phyloP scores from a whole-genome alignment of 768 basidiomycete species.

The Glaciozyma antarctica region DNA sequence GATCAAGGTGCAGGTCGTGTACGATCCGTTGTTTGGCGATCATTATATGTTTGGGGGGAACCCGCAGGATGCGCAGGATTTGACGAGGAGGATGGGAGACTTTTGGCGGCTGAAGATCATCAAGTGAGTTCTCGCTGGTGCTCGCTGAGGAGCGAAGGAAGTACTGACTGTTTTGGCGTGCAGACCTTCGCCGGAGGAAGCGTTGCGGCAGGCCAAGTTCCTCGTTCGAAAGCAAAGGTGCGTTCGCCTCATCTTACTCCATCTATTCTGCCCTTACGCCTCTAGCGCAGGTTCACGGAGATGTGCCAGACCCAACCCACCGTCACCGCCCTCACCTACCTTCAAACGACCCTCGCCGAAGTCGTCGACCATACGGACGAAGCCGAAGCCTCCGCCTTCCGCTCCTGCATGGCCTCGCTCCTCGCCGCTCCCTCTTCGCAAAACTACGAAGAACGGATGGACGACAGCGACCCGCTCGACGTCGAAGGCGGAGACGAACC shows the following conservation, averaged over 20 bases:
- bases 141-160: background rate
- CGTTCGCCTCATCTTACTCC: background rate
- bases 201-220: slow-evolving; percentile 29
- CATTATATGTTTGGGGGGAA: slow-evolving; percentile 29
- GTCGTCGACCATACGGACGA: slow-evolving; percentile 29
- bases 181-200: slow-evolving; percentile 30
- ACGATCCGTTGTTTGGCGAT: slow-evolving; percentile 19
- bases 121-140: slow-evolving; percentile 13
- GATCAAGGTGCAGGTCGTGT: slow-evolving; percentile 8
- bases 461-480: slow-evolving; percentile 3
- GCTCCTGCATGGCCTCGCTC: slow-evolving; percentile 32
- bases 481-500: background rate
- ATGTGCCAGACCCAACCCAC: slow-evolving; percentile 23
- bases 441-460: slow-evolving; percentile 9
- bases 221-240: slow-evolving; percentile 31
- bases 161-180: background rate
- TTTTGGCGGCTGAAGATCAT: slow-evolving; percentile 25
- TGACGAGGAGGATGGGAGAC: slow-evolving; percentile 11
- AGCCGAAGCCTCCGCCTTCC: slow-evolving; percentile 26
- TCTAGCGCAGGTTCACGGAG: slow-evolving; percentile 24
- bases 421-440: slow-evolving; percentile 17
- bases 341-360: slow-evolving; percentile 30
- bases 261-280: background rate
- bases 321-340: slow-evolving; percentile 31
- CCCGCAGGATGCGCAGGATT: background rate